Evolutionary conservation across 2,329 filamentous ascomycete genomes (phyloP), one percentile per base, ranked within the genome.

Genomic region (Cordyceps militaris): DNA sequence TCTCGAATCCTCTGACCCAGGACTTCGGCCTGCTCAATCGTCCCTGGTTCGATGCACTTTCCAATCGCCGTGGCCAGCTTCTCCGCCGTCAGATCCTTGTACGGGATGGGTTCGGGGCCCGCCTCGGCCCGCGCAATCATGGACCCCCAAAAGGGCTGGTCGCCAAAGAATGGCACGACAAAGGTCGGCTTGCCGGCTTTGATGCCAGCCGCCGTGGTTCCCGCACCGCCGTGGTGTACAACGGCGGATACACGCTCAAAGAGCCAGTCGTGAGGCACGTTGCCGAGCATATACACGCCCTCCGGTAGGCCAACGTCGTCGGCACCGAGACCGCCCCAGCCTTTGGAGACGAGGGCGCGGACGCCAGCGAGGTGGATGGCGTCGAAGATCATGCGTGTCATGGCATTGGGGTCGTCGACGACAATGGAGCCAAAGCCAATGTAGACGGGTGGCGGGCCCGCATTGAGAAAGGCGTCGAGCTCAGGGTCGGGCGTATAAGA

Each of bases 171-270:
- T 0, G 91, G 91, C 0, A 96, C 85, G 3, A 96, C 80, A 2
- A 94, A 82, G 0, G 91, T 96, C 2, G 91, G 91, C 56, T 85
- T 85, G 24, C 90, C 91, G 1, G 85, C 82, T 19, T 87, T 82
- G 60, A 96, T 89, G n/a, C 91, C 91, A 1, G 90, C 89, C 1
- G 91, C 90, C 1, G 90, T 95, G 3, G 91, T 96, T 19, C 91
- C 91, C 9, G 91, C 91, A 59, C 91, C 91, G 23, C 91, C 91
- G 62, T 96, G 91, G 66, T 96, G 91, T 5, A 94, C 87, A 1
- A 96, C 91, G 44, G 84, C 86, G 0, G 88, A 87, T 1, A 95
- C 90, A 38, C 81, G 85, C 62, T 89, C 79, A 70, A 96, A 96
- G 0, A 96, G 74, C 91, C 91, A 96, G 71, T 96, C 91, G 61